Evolutionary conservation across 116 monocot species (phyloP).

Genomic region (Cymodocea nodosa): DNA sequence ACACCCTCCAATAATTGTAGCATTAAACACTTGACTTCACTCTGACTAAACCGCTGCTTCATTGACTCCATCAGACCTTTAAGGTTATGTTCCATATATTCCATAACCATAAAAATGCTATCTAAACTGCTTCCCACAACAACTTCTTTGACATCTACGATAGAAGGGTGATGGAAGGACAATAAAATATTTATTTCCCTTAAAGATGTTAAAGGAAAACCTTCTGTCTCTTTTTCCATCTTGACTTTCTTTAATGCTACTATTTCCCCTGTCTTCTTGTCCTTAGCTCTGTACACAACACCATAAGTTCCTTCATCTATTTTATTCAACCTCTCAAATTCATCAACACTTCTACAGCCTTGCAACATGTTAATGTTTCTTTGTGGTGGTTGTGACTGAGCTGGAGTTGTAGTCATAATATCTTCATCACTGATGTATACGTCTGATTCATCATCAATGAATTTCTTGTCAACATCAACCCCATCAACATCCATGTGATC

Average conservation of each 20-base stretch:
- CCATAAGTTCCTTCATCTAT: slow-evolving; percentile 91
- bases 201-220: slow-evolving; percentile 73
- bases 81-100: slow-evolving; percentile 90
- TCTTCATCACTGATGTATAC: slow-evolving; percentile 25
- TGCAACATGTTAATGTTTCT: slow-evolving; percentile 71
- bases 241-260: slow-evolving; percentile 93
- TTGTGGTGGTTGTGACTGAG: slow-evolving; percentile 27
- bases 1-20: slow-evolving; percentile 71
- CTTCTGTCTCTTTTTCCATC: slow-evolving; percentile 88
- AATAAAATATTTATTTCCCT: slow-evolving; percentile 87
- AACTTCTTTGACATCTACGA: slow-evolving; percentile 91
- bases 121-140: slow-evolving; percentile 63
- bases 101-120: slow-evolving; percentile 93
- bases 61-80: slow-evolving; percentile 68
- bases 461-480: slow-evolving; percentile 11
- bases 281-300: slow-evolving; percentile 87
- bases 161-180: slow-evolving; percentile 71
- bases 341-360: slow-evolving; percentile 80
- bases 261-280: slow-evolving; percentile 70
- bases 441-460: slow-evolving; percentile 13
- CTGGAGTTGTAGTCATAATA: slow-evolving; percentile 15
- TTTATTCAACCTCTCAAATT: slow-evolving; percentile 82
- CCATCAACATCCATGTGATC: slow-evolving; percentile 39
- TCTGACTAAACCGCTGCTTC: slow-evolving; percentile 81
- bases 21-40: slow-evolving; percentile 92